These are phyloP conservation scores for Phytophthora uliginosa DNA, from an alignment of 352 stramenopile species.

Conservation along the genomic window DNA sequence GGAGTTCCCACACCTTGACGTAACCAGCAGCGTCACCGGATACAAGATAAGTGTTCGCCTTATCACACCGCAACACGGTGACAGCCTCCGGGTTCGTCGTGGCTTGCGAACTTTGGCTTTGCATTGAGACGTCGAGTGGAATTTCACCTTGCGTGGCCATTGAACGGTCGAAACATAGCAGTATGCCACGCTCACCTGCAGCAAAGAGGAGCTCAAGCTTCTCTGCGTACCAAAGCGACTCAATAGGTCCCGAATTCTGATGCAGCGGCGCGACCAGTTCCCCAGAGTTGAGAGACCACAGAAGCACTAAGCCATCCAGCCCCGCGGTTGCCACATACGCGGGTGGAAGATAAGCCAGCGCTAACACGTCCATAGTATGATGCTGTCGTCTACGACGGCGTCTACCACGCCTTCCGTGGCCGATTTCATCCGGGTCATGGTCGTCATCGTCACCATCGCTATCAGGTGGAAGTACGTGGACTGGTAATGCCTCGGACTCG, in stretches of 20 bases:
- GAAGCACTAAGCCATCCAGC: constrained; percentile 75
- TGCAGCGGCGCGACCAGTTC: constrained; percentile 73
- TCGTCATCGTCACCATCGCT: constrained; percentile 33
- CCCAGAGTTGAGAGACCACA: constrained; percentile 86
- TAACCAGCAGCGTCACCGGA: constrained; percentile 65
- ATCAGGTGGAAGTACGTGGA: constrained; percentile 61
- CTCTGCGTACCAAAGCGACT: constrained; percentile 73
- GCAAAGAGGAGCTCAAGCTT: constrained; percentile 82
- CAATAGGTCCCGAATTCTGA: constrained; percentile 70
- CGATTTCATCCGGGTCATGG: constrained; percentile 26
- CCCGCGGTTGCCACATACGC: constrained; percentile 78
- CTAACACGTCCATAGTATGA: constrained; percentile 78
- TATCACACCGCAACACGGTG: constrained; percentile 65
- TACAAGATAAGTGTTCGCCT: constrained; percentile 66
- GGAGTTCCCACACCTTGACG: constrained; percentile 78
- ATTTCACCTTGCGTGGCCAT: constrained; percentile 69
- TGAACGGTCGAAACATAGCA: constrained; percentile 77
- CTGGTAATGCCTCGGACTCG: constrained; percentile 70
- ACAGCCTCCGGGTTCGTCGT: constrained; percentile 52
- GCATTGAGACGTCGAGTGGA: constrained; percentile 37
- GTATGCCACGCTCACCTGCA: constrained; percentile 64
- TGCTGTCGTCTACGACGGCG: constrained; percentile 35
- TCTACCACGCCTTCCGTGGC: constrained; percentile 31
- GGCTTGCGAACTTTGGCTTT: constrained; percentile 1
- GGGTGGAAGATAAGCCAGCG: constrained; percentile 75